These are phyloP conservation scores for Agroathelia rolfsii DNA, from an alignment of 1,284 basidiomycete species.

Conservation along the genomic window DNA sequence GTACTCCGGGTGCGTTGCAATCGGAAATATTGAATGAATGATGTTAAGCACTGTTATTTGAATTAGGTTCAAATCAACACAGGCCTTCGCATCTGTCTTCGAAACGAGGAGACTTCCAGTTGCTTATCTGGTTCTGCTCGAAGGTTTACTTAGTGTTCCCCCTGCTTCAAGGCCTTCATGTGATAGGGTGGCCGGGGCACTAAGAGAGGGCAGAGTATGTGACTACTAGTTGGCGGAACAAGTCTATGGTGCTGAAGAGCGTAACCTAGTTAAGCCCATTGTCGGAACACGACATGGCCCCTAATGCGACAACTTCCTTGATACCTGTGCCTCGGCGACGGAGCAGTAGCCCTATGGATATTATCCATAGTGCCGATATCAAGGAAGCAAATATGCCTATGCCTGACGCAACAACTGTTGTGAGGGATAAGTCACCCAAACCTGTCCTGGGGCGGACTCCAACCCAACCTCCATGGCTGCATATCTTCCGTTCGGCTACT, in stretches of 20 bases:
- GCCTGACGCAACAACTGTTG: too few relatives aligned
- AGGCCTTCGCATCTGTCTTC: conserved; percentile 42
- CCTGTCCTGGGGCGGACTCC: conserved; percentile 8
- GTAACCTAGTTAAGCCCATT: conserved; percentile 14
- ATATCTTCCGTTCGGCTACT: conserved; percentile 10
- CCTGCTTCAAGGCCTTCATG: conserved; percentile 59
- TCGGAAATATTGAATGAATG: conserved; percentile 6
- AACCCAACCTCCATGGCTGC: neutral
- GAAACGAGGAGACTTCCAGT: conserved; percentile 60
- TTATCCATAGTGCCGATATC: too few relatives aligned
- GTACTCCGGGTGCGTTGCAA: conserved; percentile 56
- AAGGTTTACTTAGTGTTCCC: conserved; percentile 54
- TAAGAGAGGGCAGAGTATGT: conserved; percentile 59
- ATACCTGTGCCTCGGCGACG: too few relatives aligned
- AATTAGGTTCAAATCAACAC: conserved; percentile 49
- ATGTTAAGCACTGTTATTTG: neutral
- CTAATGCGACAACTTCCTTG: too few relatives aligned
- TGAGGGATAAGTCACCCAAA: too few relatives aligned
- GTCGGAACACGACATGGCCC: neutral
- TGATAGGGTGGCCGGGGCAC: conserved; percentile 55
- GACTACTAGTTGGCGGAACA: neutral
- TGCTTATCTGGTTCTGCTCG: conserved; percentile 61
- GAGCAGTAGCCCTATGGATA: too few relatives aligned
- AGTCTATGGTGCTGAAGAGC: conserved; percentile 8
- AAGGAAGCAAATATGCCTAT: too few relatives aligned